Evolutionary conservation across 1,139 yeast genomes (phyloP).

Genomic region (Hansenula sp.): DNA sequence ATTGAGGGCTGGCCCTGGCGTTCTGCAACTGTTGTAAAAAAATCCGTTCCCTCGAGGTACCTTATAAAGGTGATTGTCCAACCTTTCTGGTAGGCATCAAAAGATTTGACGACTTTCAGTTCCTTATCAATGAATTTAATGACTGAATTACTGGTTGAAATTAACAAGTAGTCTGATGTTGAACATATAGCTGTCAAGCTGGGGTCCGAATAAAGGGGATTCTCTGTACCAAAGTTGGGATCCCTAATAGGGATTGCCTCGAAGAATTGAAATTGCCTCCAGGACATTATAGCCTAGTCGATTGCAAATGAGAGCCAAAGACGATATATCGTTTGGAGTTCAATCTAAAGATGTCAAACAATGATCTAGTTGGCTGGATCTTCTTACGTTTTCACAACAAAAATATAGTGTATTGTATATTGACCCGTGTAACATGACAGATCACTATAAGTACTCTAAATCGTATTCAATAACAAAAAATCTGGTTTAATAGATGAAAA

Average conservation of each 20-base stretch:
- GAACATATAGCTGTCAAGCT: constrained; percentile 59
- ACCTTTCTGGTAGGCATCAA: constrained; percentile 61
- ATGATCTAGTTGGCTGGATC: too few species aligned
- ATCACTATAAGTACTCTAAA: too few species aligned
- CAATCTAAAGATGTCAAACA: background rate
- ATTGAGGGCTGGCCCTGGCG: constrained; percentile 64
- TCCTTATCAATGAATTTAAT: constrained; percentile 55
- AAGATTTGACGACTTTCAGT: constrained; percentile 42
- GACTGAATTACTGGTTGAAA: constrained; percentile 53
- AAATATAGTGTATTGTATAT: too few species aligned
- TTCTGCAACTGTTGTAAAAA: constrained; percentile 70
- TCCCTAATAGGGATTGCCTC: constrained; percentile 82
- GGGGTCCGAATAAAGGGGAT: constrained; percentile 75
- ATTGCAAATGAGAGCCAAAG: background rate
- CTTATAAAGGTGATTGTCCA: constrained; percentile 57
- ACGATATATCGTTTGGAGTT: background rate
- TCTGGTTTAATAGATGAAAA: too few species aligned
- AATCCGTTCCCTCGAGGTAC: constrained; percentile 41
- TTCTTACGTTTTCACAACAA: too few species aligned
- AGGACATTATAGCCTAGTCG: constrained; percentile 39
- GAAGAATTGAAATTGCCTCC: constrained; percentile 90
- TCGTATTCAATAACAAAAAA: too few species aligned
- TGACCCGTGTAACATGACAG: too few species aligned
- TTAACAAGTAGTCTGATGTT: constrained; percentile 46
- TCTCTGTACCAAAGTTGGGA: constrained; percentile 61